Conservation (phyloP, 176 grass and related monocot genomes). For the Phoenix dactylifera region DNA sequence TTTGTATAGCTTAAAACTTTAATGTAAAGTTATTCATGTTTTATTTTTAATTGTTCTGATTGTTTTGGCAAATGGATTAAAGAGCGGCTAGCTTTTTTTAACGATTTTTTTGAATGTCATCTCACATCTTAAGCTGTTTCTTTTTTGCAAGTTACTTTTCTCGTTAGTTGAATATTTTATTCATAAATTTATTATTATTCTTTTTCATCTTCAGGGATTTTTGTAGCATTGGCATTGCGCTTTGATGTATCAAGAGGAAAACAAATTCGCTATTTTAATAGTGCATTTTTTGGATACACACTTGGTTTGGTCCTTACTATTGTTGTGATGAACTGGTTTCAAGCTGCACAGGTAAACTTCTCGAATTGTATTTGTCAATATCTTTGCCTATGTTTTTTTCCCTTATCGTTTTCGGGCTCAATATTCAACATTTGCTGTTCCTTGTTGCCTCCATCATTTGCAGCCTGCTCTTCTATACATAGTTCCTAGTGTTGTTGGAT, state of each 20-base stretch:
- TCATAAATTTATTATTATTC: background rate
- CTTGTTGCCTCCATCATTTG: background rate
- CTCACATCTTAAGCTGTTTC: no score
- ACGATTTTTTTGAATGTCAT: no score
- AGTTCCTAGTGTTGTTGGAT: slow-evolving; percentile 78
- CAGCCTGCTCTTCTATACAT: slow-evolving; percentile 88
- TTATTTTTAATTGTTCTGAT: no score
- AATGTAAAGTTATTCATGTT: no score
- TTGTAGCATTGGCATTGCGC: slow-evolving; percentile 78
- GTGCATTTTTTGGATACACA: slow-evolving; percentile 75
- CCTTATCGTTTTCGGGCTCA: background rate
- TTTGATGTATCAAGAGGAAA: slow-evolving; percentile 80
- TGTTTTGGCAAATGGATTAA: no score
- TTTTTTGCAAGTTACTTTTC: background rate
- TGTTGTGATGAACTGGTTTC: slow-evolving; percentile 94
- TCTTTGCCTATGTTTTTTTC: background rate
- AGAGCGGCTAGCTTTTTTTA: no score
- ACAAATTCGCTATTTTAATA: slow-evolving; percentile 61
- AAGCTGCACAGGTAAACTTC: slow-evolving; percentile 68
- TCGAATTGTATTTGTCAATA: slow-evolving; percentile 2
- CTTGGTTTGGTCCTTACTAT: slow-evolving; percentile 59
- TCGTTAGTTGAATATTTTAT: background rate
- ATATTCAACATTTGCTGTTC: no score
- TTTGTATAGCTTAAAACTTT: no score
- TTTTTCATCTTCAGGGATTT: slow-evolving; percentile 45